phyloP scores from a whole-genome alignment of 495 filamentous ascomycete species.

The Pseudomonodictys pantanalensis region DNA sequence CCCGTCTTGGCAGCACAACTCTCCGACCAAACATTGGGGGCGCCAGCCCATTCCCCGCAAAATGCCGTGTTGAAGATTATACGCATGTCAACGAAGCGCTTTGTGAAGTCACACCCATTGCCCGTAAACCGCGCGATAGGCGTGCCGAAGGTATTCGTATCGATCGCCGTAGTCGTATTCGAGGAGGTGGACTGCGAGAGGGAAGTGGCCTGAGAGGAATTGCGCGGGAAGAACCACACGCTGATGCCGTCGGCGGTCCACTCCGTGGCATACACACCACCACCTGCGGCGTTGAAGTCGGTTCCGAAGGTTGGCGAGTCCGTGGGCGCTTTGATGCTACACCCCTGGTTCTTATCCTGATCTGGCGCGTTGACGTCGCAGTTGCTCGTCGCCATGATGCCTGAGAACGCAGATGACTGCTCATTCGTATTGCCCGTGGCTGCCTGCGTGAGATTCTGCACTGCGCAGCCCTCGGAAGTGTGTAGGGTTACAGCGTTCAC shows the following conservation, averaged over 20 bases:
- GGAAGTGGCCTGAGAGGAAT: not conserved
- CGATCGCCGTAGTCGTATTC: conserved; percentile 8
- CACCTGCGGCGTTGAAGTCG: conserved; percentile 32
- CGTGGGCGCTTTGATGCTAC: conserved; percentile 24
- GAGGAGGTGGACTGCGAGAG: not conserved
- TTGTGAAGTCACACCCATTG: conserved; percentile 56
- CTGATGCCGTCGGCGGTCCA: conserved; percentile 25
- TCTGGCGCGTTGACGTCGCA: conserved; percentile 33
- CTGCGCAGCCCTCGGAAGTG: conserved; percentile 32
- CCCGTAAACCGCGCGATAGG: conserved; percentile 48
- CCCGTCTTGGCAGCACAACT: conserved; percentile 24
- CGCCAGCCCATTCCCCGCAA: conserved; percentile 61
- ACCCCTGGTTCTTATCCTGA: conserved; percentile 32
- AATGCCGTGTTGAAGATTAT: conserved; percentile 70
- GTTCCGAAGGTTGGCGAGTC: conserved; percentile 50
- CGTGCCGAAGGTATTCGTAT: conserved; percentile 25
- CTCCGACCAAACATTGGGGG: conserved; percentile 13
- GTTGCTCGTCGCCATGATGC: conserved; percentile 24
- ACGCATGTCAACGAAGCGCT: conserved; percentile 60
- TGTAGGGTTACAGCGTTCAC: conserved; percentile 39
- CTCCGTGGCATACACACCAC: conserved; percentile 37
- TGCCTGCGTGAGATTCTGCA: conserved; percentile 13
- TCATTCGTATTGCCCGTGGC: not conserved
- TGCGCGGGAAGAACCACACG: conserved; percentile 31
- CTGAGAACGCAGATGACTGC: not conserved